These are phyloP conservation scores for Candolleomyces efflorescens DNA, from an alignment of 768 basidiomycete genomes.

Conservation along the genomic window DNA sequence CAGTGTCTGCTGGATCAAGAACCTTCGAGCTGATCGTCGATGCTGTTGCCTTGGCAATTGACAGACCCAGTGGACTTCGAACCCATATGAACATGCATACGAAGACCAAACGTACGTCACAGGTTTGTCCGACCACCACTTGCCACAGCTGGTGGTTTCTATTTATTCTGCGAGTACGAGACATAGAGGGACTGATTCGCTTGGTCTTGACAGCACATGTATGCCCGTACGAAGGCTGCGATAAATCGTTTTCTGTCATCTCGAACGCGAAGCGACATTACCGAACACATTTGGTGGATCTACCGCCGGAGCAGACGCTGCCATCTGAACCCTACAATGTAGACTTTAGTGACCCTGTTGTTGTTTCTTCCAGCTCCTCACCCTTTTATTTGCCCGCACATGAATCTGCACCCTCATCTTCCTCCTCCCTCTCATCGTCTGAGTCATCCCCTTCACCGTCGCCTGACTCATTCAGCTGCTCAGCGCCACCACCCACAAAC, in stretches of 20 bases:
- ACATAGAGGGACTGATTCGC: background rate
- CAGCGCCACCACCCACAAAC: background rate
- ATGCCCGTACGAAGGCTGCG: conserved; percentile 50
- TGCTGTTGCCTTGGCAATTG: background rate
- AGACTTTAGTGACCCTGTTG: conserved; percentile 24
- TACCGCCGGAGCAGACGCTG: conserved; percentile 16
- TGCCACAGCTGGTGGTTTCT: background rate
- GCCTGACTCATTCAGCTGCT: background rate
- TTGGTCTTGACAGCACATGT: conserved; percentile 18
- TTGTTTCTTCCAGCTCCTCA: conserved; percentile 8
- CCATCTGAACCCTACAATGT: conserved; percentile 20
- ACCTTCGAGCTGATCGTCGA: background rate
- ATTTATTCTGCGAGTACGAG: too few relatives aligned
- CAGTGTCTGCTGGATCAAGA: background rate
- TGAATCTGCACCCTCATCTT: background rate
- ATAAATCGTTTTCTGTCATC: conserved; percentile 56
- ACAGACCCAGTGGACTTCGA: conserved; percentile 28
- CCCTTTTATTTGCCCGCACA: background rate
- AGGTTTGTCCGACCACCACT: background rate
- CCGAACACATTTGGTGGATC: conserved; percentile 53
- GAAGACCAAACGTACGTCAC: conserved; percentile 27
- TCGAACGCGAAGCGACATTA: conserved; percentile 65
- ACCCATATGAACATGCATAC: conserved; percentile 34
- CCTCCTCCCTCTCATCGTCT: background rate
- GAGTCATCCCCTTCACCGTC: background rate